A percentile compares a stretch with the other conserved stretches of the same genome.
Conservation (phyloP, 257 asterid species). For the Primulina eburnea region DNA sequence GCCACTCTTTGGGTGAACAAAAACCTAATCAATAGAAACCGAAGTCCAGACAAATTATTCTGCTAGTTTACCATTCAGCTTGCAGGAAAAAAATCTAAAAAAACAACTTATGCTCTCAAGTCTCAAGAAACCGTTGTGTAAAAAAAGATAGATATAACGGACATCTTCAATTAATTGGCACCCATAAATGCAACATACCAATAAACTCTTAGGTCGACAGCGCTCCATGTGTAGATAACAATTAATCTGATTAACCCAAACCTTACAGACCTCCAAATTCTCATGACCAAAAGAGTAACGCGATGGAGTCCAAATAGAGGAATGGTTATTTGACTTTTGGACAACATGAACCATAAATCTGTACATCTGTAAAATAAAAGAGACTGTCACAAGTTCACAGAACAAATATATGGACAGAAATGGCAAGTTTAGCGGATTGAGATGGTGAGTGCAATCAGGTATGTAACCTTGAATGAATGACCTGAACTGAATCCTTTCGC, state of each 20-base stretch:
- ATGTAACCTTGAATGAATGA: conserved; percentile 61
- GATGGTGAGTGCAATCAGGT: conserved; percentile 1
- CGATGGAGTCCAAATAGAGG: conserved; percentile 59
- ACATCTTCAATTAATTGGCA: conserved; percentile 1
- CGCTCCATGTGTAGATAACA: conserved; percentile 42
- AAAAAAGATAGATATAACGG: conserved; percentile 6
- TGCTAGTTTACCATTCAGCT: conserved; percentile 26
- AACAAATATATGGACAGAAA: conserved; percentile 12
- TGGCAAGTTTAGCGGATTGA: conserved; percentile 18
- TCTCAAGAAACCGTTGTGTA: neutral
- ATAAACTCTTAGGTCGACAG: conserved; percentile 72
- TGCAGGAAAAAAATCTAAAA: conserved; percentile 3
- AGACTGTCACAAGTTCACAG: conserved; percentile 18
- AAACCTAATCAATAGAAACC: conserved; percentile 62
- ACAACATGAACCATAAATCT: conserved; percentile 63
- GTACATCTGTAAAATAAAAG: conserved; percentile 65
- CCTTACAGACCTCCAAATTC: conserved; percentile 56
- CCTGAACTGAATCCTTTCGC: conserved; percentile 50
- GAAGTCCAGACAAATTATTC: conserved; percentile 18
- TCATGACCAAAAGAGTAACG: conserved; percentile 73
- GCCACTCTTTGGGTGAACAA: conserved; percentile 92
- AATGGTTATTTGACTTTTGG: conserved; percentile 56
- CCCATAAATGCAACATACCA: conserved; percentile 51
- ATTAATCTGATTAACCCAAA: conserved; percentile 64
- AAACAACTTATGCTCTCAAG: neutral